phyloP scores from a whole-genome alignment of 805 yeast genomes.

The Maudiozyma bulderi region DNA sequence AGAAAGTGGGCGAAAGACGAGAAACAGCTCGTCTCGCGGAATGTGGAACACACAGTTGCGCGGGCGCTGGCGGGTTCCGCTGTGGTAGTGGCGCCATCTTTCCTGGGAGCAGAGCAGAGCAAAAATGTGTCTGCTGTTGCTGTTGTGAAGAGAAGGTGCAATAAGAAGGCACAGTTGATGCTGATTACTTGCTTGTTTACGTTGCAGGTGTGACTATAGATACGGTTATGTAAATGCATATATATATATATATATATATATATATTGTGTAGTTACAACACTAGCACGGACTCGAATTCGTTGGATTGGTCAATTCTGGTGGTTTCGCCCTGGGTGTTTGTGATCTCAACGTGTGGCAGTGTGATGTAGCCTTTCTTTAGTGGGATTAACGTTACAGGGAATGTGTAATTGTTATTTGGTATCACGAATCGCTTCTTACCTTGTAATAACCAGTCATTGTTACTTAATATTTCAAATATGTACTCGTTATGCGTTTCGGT shows the following conservation, averaged over 20 bases:
- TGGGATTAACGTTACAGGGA: constrained; percentile 53
- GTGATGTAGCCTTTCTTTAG: constrained; percentile 62
- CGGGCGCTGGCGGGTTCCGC: no score
- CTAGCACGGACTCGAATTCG: constrained; percentile 57
- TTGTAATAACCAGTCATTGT: constrained; percentile 71
- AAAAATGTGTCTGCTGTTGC: no score
- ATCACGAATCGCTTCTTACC: constrained; percentile 57
- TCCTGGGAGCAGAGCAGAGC: no score
- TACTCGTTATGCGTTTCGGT: constrained; percentile 16
- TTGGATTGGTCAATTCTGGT: constrained; percentile 60
- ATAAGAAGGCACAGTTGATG: background rate
- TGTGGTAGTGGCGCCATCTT: no score
- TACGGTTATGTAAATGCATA: no score
- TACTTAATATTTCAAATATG: constrained; percentile 39
- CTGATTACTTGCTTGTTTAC: background rate
- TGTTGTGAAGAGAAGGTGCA: no score
- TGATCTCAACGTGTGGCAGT: constrained; percentile 53
- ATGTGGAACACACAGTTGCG: no score
- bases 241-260: background rate
- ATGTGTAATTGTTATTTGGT: constrained; percentile 23
- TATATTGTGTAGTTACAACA: constrained; percentile 19
- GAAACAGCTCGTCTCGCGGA: no score
- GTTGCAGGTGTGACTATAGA: background rate
- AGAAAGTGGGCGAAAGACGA: no score
- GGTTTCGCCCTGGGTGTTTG: constrained; percentile 26